Evolutionary conservation across 306 rosid species (phyloP).

Genomic region (Fagus crenata): DNA sequence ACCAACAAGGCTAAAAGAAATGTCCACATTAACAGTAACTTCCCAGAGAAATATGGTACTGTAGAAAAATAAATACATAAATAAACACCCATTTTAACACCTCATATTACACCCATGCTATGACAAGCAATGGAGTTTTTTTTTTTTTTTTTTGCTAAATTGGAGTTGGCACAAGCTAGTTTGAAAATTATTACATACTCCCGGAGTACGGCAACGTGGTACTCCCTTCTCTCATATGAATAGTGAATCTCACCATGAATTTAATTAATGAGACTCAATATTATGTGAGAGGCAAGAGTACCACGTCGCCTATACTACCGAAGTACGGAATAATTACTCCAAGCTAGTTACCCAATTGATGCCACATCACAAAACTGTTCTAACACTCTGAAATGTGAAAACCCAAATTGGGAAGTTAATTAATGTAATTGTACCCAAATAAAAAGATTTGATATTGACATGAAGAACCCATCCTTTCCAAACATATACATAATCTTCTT

Average conservation of each 20-base stretch:
- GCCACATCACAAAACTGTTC: neutral
- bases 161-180: neutral
- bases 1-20: neutral
- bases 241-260: too few species aligned
- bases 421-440: neutral
- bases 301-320: too few species aligned
- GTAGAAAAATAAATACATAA: neutral
- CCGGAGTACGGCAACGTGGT: too few species aligned
- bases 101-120: neutral
- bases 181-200: neutral
- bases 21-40: conserved; percentile 1
- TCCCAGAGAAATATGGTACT: neutral
- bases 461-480: neutral
- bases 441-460: neutral
- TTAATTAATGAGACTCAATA: too few species aligned
- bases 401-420: neutral
- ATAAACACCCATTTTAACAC: neutral
- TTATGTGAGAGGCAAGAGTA: too few species aligned
- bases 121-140: neutral
- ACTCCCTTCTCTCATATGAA: too few species aligned
- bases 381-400: neutral
- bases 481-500: neutral
- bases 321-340: too few species aligned
- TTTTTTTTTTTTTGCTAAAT: too few species aligned
- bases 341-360: neutral